Conservation (phyloP, 2,329 filamentous ascomycete genomes). For the Botryosphaeria dothidea region DNA sequence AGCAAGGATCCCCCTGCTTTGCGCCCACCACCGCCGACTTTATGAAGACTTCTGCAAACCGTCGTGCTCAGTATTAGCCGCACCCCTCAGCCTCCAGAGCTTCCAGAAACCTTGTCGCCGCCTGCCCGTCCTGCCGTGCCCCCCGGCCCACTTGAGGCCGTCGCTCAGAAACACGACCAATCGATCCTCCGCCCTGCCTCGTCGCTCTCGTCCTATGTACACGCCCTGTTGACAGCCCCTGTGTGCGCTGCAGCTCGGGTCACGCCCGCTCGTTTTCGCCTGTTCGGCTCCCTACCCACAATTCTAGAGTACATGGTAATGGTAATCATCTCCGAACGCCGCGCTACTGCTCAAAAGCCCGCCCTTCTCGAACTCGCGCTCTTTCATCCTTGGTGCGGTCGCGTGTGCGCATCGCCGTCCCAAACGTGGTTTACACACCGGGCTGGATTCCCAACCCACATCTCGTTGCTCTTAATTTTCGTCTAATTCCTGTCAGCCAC, state of each 20-base stretch:
- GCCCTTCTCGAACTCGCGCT: not conserved
- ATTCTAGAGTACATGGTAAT: not conserved
- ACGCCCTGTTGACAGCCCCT: not conserved
- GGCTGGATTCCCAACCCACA: conserved; percentile 52
- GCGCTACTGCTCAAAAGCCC: not conserved
- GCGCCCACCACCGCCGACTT: not conserved
- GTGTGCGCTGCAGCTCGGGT: not conserved
- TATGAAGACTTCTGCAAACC: conserved; percentile 7
- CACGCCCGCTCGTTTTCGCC: not conserved
- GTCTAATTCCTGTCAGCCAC: conserved; percentile 26
- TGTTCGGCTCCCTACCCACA: too few species aligned
- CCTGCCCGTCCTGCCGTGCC: not conserved
- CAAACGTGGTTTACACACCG: not conserved
- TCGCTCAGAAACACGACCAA: not conserved
- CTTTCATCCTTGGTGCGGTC: not conserved
- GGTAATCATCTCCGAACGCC: not conserved
- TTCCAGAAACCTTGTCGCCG: not conserved
- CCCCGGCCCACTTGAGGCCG: not conserved
- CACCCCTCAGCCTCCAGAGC: not conserved
- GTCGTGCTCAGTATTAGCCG: not conserved
- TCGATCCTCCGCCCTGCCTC: not conserved
- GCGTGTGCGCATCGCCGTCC: not conserved
- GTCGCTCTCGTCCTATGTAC: not conserved
- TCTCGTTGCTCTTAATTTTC: conserved; percentile 49
- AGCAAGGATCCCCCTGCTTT: conserved; percentile 7